Evolutionary conservation across 345 rosid genomes (phyloP), one percentile per base, ranked within the genome.

Genomic region (Hibiscus mutabilis): DNA sequence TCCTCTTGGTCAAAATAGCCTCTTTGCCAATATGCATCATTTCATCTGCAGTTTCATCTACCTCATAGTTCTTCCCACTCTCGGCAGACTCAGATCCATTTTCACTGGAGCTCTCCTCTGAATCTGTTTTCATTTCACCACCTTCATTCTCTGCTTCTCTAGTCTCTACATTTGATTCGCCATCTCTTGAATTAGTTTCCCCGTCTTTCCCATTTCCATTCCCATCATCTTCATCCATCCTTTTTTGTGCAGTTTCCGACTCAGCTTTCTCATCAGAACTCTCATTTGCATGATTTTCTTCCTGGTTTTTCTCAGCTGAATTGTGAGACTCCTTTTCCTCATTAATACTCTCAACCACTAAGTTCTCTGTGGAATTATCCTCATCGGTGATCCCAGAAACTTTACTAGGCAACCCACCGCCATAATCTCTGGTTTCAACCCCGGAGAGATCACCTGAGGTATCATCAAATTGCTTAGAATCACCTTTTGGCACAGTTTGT

Each of bases 361-460:
- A 62, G 69, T 78, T 83, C 71, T 27, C 75, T 18, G 60, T 65
- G 52, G 37, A 66, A 4, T 77, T 77, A 69, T 85, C 82, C 60
- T 53, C 77, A 18, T 46, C 62, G 24, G 62, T 47, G 14, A 46
- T 66, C 52, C 73, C 77, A 1, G 74, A 71, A 47, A 75, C 70
- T 42, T 61, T 73, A 27, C 51, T 42, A 3, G 61, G 71, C 66
- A 66, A 69, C 59, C 74, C 68, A 62, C 66, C 62, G 53, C 11
- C 74, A 44, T 76, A 83, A 22, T 79, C 79, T 60, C 77, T 82
- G 27, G 74, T 68, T 59, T 40, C 60, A 75, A 74, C 76, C 68
- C 80, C 86, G 2, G 74, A 73, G 13, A 83, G 65, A 58, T 80
- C 88, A 60, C 76, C 84, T 5, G 58, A 72, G 72, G 24, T 78